phyloP scores from a whole-genome alignment of 257 asterid genomes.

The Ehretia macrophylla region DNA sequence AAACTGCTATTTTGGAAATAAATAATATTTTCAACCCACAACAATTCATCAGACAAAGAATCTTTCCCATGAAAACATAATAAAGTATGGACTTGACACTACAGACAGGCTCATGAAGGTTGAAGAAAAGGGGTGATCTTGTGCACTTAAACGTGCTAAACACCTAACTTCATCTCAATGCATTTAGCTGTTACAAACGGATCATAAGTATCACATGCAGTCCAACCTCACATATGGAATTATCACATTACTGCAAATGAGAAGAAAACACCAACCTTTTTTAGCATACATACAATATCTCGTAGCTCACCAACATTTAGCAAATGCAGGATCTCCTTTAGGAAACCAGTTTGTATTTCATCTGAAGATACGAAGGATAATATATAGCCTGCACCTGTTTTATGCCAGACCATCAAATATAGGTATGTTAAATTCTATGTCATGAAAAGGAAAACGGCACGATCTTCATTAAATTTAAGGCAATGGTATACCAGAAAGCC shows the following conservation, averaged over 20 bases:
- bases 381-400: conserved; percentile 64
- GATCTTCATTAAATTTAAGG: conserved; percentile 8
- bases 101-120: no score
- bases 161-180: no score
- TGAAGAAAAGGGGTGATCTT: no score
- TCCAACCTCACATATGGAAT: no score
- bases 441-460: conserved; percentile 8
- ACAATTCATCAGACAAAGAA: no score
- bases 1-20: no score
- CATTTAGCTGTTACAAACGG: no score
- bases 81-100: no score
- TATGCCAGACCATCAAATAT: background rate
- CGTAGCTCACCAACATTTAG: conserved; percentile 67
- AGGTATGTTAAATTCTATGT: background rate
- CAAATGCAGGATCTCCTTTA: conserved; percentile 57
- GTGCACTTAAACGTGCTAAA: no score
- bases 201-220: no score
- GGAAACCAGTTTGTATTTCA: conserved; percentile 42
- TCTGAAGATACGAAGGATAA: conserved; percentile 36
- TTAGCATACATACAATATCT: conserved; percentile 55
- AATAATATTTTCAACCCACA: no score
- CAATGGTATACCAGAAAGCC: conserved; percentile 55
- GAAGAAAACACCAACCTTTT: conserved; percentile 39
- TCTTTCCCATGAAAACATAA: no score
- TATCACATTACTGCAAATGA: background rate